Evolutionary conservation across 2,329 filamentous ascomycete species (phyloP).

Genomic region (Neopestalotiopsis clavispora): DNA sequence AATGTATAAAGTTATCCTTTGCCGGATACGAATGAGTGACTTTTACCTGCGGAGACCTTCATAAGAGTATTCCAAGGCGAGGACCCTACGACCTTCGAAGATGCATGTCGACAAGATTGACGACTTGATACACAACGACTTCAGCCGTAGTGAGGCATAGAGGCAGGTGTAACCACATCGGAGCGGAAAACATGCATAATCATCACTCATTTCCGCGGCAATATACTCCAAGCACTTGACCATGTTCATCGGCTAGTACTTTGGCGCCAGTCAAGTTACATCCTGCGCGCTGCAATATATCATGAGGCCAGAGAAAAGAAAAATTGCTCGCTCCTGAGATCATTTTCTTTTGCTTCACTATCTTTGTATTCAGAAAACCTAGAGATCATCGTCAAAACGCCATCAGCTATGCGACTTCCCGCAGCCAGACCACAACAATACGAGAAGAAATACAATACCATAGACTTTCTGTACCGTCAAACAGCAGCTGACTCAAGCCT

Average conservation of each 20-base stretch:
- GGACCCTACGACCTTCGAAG: too few species aligned
- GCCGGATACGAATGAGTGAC: too few species aligned
- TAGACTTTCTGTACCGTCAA: background rate
- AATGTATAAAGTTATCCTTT: too few species aligned
- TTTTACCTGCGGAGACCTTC: too few species aligned
- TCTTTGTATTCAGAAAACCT: background rate
- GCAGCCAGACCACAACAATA: background rate
- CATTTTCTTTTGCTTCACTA: background rate
- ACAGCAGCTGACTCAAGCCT: background rate
- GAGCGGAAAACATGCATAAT: background rate
- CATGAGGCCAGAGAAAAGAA: background rate
- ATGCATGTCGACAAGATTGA: too few species aligned
- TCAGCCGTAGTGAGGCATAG: background rate
- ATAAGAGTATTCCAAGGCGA: too few species aligned
- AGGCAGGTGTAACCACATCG: background rate
- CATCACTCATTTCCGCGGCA: background rate
- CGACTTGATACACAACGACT: background rate
- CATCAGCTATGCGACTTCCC: constrained; percentile 17
- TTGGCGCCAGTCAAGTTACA: background rate
- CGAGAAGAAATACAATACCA: background rate
- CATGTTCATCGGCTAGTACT: background rate
- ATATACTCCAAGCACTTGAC: constrained; percentile 1
- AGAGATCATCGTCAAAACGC: constrained; percentile 10
- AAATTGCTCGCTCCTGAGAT: background rate
- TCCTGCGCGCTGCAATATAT: background rate